Base-by-base conservation (phyloP, 352 stramenopile genomes). In the Phytophthora boehmeriae region DNA sequence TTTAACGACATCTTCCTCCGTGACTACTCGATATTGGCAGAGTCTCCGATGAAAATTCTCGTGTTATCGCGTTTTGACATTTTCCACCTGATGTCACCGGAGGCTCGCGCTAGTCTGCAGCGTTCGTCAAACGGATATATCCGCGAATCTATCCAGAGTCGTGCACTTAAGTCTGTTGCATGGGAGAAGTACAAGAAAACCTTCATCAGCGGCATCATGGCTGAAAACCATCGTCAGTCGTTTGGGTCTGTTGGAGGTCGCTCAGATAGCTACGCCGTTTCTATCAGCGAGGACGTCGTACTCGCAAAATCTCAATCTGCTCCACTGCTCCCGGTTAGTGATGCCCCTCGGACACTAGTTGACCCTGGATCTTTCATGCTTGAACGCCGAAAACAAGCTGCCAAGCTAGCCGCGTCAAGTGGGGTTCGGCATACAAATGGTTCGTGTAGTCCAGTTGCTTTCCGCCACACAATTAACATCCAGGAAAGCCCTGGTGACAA, bases 41-140 rank as follows among this genome's bases (percentile, higher is more conserved):
- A 90, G 53, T 91, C 80, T 0, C 86, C 83, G 0, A 85, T 94
- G 46, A 90, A 90, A 38, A 61, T 92, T 34, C 80, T 94, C 13
- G 75, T 94, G 19, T 67, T 94, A n/a, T 94, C 86, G 20, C 76
- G 86, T 22, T 94, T 92, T 50, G 82, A 94, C 38, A 91, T 92
- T 9, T 94, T 94, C 51, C 86, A 94, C 52, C 65, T 94, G 14
- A 89, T 91, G 76, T 88, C 83, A 6, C 49, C 81, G 2, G 76
- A 86, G 47, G 83, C 85, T 27, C 80, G 83, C 0, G 79, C 71
- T 27, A 92, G 83, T 53, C 71, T 93, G 1, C 85, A 91, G 62
- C 78, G 76, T 8, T 90, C 81, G 0, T 82, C 81, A 5, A 68
- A 72, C 8, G 76, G 79, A 13, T 85, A 76, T 28, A 74, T 83